phyloP scores from a whole-genome alignment of 2,329 filamentous ascomycete species.

The Epichloe amarillans region DNA sequence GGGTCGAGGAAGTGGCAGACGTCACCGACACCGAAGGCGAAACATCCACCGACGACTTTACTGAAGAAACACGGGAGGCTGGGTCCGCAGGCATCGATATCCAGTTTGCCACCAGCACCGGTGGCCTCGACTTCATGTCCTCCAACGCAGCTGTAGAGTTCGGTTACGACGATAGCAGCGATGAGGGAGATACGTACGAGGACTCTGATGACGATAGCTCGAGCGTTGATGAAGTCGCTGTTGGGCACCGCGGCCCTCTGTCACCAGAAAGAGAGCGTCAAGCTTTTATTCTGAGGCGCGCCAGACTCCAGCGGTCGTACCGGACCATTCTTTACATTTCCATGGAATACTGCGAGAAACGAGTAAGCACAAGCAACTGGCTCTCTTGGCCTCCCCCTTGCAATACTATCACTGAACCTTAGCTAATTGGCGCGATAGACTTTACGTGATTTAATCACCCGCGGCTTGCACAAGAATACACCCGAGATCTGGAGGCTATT shows the following conservation, averaged over 20 bases:
- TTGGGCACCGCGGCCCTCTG: constrained; percentile 10
- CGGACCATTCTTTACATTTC: constrained; percentile 85
- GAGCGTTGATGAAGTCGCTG: constrained; percentile 18
- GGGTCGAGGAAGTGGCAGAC: constrained; percentile 64
- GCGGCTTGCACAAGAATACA: constrained; percentile 58
- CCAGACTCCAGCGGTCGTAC: constrained; percentile 36
- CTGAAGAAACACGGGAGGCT: constrained; percentile 22
- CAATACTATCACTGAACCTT: not conserved
- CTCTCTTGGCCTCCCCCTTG: not conserved
- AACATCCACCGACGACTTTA: constrained; percentile 36
- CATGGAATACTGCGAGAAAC: constrained; percentile 97
- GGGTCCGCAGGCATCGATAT: constrained; percentile 30
- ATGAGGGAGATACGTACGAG: constrained; percentile 31
- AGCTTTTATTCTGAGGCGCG: constrained; percentile 16
- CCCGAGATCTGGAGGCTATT: constrained; percentile 83
- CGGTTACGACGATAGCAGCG: constrained; percentile 43
- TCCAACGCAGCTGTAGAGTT: constrained; percentile 73
- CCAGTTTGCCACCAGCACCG: constrained; percentile 57
- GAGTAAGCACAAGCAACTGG: constrained; percentile 33
- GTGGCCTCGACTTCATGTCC: constrained; percentile 86
- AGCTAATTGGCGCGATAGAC: constrained; percentile 34
- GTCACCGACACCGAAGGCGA: constrained; percentile 42
- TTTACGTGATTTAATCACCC: constrained; percentile 72
- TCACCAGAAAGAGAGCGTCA: constrained; percentile 20
- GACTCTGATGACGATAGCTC: constrained; percentile 33